Evolutionary conservation across 2,329 filamentous ascomycete species (phyloP).

Genomic region (Thermoascus crustaceus): DNA sequence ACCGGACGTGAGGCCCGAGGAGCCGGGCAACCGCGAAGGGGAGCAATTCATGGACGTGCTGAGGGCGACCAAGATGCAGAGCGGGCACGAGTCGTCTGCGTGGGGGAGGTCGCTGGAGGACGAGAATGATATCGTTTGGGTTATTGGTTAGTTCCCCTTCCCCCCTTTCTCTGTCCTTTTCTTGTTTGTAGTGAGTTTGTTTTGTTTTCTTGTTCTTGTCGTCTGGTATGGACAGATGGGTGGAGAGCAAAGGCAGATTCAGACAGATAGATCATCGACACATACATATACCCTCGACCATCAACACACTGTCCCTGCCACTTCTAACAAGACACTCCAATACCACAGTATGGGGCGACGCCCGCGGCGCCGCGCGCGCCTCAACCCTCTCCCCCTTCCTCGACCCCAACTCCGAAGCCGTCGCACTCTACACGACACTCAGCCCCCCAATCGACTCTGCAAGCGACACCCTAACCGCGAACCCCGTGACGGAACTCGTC

Average conservation of each 20-base stretch:
- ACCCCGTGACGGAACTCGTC: slow-evolving; percentile 44
- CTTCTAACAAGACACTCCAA: background rate
- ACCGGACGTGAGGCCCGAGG: slow-evolving; percentile 30
- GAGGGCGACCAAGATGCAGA: slow-evolving; percentile 22
- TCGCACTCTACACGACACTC: slow-evolving; percentile 24
- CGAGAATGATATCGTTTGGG: slow-evolving; percentile 28
- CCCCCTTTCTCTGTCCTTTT: background rate
- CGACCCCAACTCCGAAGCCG: slow-evolving; percentile 13
- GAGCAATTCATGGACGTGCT: slow-evolving; percentile 21
- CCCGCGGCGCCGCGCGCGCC: slow-evolving; percentile 16
- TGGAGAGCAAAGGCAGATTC: background rate
- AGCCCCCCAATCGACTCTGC: slow-evolving; percentile 17
- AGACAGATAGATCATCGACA: too few species aligned
- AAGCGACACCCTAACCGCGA: slow-evolving; percentile 22
- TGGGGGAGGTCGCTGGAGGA: slow-evolving; percentile 34
- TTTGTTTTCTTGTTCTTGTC: background rate
- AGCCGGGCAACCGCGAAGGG: slow-evolving; percentile 26
- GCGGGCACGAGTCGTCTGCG: slow-evolving; percentile 25
- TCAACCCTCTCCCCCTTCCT: slow-evolving; percentile 17
- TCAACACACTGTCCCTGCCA: background rate
- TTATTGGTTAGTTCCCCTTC: slow-evolving; percentile 21
- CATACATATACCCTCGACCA: background rate
- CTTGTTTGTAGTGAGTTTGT: background rate
- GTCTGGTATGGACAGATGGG: background rate
- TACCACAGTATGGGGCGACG: slow-evolving; percentile 25